A percentile compares a stretch with the other conserved stretches of the same genome.
Conservation (phyloP, 345 rosid species). For the Xanthoceras sorbifolium region DNA sequence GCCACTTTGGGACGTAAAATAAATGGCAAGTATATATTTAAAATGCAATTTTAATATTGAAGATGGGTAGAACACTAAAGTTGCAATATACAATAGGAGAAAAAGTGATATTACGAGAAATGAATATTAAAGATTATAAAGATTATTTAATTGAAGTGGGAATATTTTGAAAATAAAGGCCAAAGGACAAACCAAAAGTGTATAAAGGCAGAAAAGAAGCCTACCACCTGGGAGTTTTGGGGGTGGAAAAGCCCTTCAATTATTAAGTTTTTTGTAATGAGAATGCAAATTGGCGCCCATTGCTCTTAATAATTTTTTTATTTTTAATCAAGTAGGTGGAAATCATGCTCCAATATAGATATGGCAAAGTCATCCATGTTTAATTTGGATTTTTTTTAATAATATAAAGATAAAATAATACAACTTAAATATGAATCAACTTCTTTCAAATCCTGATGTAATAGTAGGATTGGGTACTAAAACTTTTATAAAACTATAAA, state of each 20-base stretch:
- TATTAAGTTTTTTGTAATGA: neutral
- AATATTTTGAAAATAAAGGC: neutral
- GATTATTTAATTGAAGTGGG: neutral
- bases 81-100: neutral
- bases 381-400: no score
- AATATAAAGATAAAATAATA: no score
- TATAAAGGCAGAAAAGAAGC: conserved; percentile 14
- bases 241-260: conserved; percentile 11
- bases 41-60: neutral
- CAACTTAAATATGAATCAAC: no score
- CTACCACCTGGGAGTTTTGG: conserved; percentile 11
- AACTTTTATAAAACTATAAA: no score
- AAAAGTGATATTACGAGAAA: conserved; percentile 2
- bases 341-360: no score
- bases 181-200: neutral
- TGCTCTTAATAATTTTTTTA: no score
- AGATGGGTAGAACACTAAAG: neutral
- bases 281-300: neutral
- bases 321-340: no score
- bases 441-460: no score
- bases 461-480: no score
- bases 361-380: no score
- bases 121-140: neutral
- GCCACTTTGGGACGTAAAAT: neutral
- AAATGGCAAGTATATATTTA: neutral